Percentiles rank a stretch among this genome's conserved stretches.
These are phyloP conservation scores for Penicillium crystallinum DNA, from an alignment of 495 filamentous ascomycete species.

Conservation along the genomic window DNA sequence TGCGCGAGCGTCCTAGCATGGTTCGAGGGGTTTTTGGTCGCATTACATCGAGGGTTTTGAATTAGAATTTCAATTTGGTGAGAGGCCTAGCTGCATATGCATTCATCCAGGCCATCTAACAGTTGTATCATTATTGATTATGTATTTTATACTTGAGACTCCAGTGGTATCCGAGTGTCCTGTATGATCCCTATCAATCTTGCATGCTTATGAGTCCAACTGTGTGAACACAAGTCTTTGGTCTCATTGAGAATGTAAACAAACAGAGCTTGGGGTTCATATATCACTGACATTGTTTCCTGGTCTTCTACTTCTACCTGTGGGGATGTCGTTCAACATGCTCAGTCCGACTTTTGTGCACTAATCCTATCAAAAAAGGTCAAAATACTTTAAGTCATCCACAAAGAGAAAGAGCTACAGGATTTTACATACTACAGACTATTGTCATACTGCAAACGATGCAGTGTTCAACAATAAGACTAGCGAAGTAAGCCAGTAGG, in stretches of 20 bases:
- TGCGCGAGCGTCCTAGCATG: slow-evolving; percentile 56
- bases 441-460: too few species aligned
- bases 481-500: too few species aligned
- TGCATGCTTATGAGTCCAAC: neutral
- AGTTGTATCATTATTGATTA: slow-evolving; percentile 12
- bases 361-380: too few species aligned
- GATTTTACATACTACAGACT: too few species aligned
- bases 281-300: neutral
- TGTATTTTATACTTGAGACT: neutral
- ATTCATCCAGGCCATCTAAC: neutral
- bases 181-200: neutral
- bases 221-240: too few species aligned
- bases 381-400: too few species aligned
- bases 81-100: neutral
- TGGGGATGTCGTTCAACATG: too few species aligned
- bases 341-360: too few species aligned
- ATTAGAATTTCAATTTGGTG: slow-evolving; percentile 5
- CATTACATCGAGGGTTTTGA: slow-evolving; percentile 54
- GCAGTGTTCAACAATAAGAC: too few species aligned
- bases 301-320: neutral
- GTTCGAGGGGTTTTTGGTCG: slow-evolving; percentile 74
- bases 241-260: neutral
- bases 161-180: neutral
- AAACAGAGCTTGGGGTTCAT: neutral
- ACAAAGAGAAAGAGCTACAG: too few species aligned